Evolutionary conservation across 2,329 filamentous ascomycete species (phyloP), one percentile per base, ranked within the genome.

Genomic region (Colletotrichum orchidophilum): DNA sequence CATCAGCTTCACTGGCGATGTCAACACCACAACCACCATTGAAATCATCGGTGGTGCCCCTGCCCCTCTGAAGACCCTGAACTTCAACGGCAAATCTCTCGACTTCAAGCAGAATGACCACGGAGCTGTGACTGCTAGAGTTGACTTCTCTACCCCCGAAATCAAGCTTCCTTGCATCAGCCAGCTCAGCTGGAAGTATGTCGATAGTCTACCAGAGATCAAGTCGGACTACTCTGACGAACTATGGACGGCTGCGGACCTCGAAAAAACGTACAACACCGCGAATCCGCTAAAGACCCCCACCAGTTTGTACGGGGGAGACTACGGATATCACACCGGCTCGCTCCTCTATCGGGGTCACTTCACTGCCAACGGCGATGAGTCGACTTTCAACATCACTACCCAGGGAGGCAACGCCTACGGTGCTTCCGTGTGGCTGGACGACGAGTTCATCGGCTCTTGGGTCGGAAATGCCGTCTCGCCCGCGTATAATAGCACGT

Each of bases 261-360:
- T 85, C 12, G 77, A 79, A 8, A 60, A 26, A 26, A 76, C 76
- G 4, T 73, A 70, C 64, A 77, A 77, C 60, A 72, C 74, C 12
- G 69, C 63, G 6, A 61, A 70, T 50, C 77, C 81, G 11, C 78
- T 85, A 3, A 80, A 89, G 5, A 94, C 92, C 0, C 91, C 92
- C 0, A 88, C 86, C 0, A 88, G 87, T 1, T 85, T 94, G 0
- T 93, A 91, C 76, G 85, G 86, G 1, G 87, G 87, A 55, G 92
- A 94, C 80, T 94, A 94, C 76, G 92, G 92, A 27, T 94, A 88
- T 81, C 85, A 92, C 77, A 87, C 88, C 0, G 91, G 92, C 24
- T 87, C 86, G 5, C 83, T 93, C 0, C 75, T 94, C 57, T 94
- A 88, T 83, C 86, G 92, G 9, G 92, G 91, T 4, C 85, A 88